Base-by-base conservation (phyloP, 1,284 basidiomycete species). In the Athelia psychrophila region DNA sequence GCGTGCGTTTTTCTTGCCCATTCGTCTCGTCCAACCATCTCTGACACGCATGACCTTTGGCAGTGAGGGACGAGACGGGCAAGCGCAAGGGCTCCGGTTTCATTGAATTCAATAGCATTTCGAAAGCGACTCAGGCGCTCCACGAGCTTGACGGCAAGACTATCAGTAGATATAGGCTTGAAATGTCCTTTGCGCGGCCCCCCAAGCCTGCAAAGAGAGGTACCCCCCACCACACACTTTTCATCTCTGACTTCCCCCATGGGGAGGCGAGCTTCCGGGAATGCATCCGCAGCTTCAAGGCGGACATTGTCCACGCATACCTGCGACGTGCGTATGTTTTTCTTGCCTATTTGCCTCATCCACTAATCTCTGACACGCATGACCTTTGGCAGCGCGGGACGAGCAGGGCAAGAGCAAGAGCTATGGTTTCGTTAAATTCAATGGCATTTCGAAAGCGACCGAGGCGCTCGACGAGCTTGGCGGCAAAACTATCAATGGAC, bases 341-440 rank as follows among this genome's bases (percentile, higher is more conserved):
- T 40, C 30, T n/a, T n/a, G n/a, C n/a, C n/a, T n/a, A 36, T 12
- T 47, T 49, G 32, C 6, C 20, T 25, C 49, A n/a, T 19, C 23
- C n/a, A 50, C 53, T 1, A 51, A 42, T 6, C n/a, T 40, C 51
- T 12, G 12, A n/a, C 42, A 10, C 10, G 22, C 20, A 22, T 13
- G 10, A 22, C 20, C 23, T 44, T 19, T n/a, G n/a, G n/a, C 47
- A 72, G 69, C 70, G 54, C 69, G 60, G 53, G 56, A 68, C 48
- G 57, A 58, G 20, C n/a, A n/a, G n/a, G 70, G 70, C 20, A 54
- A 58, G 18, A 53, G 54, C 3, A 63, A 58, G 13, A 60, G 63
- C 2, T 59, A 57, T 18, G 71, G 72, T 2, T 76, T 76, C 58
- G 53, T 78, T 49, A 63, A 73, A 42, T 76, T 76, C 59, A 59